phyloP scores from a whole-genome alignment of 345 rosid species.

The Rhodomyrtus tomentosa region DNA sequence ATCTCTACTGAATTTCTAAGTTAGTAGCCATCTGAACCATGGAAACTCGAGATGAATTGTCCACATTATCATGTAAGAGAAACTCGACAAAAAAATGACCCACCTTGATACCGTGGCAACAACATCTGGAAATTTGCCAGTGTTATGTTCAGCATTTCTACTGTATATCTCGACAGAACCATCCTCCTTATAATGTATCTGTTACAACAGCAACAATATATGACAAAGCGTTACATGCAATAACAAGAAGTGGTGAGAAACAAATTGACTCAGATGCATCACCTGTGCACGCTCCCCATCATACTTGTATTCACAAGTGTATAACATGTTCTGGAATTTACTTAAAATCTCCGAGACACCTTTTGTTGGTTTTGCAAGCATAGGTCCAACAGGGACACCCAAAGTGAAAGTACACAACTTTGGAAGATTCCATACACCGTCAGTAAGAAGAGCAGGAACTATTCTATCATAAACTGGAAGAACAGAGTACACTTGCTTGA shows the following conservation, averaged over 20 bases:
- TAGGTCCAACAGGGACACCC: constrained; percentile 91
- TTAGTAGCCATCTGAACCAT: neutral
- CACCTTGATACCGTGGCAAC: constrained; percentile 66
- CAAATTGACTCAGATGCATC: neutral
- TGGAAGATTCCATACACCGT: constrained; percentile 84
- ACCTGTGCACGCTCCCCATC: constrained; percentile 99
- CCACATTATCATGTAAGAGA: neutral
- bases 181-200: constrained; percentile 88
- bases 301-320: constrained; percentile 84
- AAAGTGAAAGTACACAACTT: constrained; percentile 54
- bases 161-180: constrained; percentile 91
- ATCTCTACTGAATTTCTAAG: neutral
- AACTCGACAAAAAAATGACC: neutral
- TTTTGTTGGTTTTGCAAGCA: constrained; percentile 92
- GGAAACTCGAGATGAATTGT: neutral
- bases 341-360: constrained; percentile 70
- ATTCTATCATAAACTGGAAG: constrained; percentile 91
- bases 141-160: constrained; percentile 86
- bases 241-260: neutral
- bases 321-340: constrained; percentile 75
- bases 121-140: constrained; percentile 89
- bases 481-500: constrained; percentile 75
- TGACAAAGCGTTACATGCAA: neutral
- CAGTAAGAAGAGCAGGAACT: constrained; percentile 65
- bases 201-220: neutral